Evolutionary conservation across 129 eudicot species (phyloP), one percentile per base, ranked within the genome.

Genomic region (Flaveria linearis): DNA sequence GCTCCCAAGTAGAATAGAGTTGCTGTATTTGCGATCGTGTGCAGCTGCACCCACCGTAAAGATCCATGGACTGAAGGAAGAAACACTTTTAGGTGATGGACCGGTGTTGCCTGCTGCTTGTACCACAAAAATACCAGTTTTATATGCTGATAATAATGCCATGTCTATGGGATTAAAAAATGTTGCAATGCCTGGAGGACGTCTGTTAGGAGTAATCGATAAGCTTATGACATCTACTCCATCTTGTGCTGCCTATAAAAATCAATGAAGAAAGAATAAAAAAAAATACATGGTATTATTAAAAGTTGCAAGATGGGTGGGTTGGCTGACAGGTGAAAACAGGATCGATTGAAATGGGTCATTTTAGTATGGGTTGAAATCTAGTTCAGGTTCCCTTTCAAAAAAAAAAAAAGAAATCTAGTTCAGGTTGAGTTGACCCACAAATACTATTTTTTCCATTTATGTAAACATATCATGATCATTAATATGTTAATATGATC

Each of bases 41-140:
- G 97, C 83, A 41, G 99, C 96, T 68, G 99, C 97, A 71, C 97
- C 99, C 55, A 95, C 96, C 0, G 99, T 91, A 81, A 83, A 91
- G 75, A 95, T 95, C 99, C 99, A 95, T 22, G 99, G 99, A 78
- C 99, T 95, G 76, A 89, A 95, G 72, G 99, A 95, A 70, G 94
- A 89, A 47, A 91, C 75, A 78, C 97, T 95, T 78, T 85, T 90
- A 9, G 97, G 97, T 22, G 92, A 87, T 9, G 99, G 99, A 16
- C 99, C 99, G 36, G 97, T 91, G 78, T 95, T 95, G 33, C 99
- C 99, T 18, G 99, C 99, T 33, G 99, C 97, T 81, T 95, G 99
- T 52, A 91, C 94, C 14, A 91, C 99, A 89, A 95, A 95, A 3
- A 91, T 89, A 71, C 97, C 97, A n/a, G 87, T 80, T 78, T 91